Base-by-base conservation (phyloP, 441 rosid species). In the Croton setiger region DNA sequence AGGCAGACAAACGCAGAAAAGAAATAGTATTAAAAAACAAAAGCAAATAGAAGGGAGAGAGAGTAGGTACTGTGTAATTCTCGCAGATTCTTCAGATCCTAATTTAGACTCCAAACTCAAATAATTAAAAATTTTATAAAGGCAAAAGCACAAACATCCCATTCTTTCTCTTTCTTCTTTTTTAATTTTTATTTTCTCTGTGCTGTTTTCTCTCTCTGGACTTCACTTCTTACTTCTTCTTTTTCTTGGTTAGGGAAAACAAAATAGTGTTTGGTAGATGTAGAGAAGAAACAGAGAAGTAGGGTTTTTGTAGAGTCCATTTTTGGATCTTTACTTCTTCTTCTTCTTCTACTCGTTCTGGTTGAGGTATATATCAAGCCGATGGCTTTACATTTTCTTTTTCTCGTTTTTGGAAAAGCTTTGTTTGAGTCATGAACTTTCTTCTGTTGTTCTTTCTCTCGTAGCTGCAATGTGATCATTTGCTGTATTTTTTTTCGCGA, bases 71-170 rank as follows among this genome's bases (percentile, higher is more conserved):
- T 56, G 69, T 33, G 69, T 60, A 66, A 64, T 80, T 70, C 82
- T 67, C n/a, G 59, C 70, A 74, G 82, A 86, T 82, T 81, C 87
- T 71, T 67, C 71, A 72, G 84, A 80, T 82, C 73, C 83, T 74
- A 61, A 62, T 75, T 62, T 63, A 57, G 35, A 61, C 13, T n/a
- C 44, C 52, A 56, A 69, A 67, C 21, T 27, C 17, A 81, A 31
- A 47, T 9, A 63, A 63, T 73, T 9, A 23, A 59, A n/a, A 70
- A 75, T 57, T 13, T 15, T 7, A 27, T 9, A 58, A 71, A 59
- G 53, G 66, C 69, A 67, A 74, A 74, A 51, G 68, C 72, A 65
- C 69, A 56, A 43, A 48, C 71, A 68, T 37, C 36, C 17, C 48
- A 36, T 69, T 49, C 37, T 39, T 54, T 63, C 69, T 51, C 59